Conservation (phyloP, 1,139 yeast species). For the Yamadazyma diddensiae region DNA sequence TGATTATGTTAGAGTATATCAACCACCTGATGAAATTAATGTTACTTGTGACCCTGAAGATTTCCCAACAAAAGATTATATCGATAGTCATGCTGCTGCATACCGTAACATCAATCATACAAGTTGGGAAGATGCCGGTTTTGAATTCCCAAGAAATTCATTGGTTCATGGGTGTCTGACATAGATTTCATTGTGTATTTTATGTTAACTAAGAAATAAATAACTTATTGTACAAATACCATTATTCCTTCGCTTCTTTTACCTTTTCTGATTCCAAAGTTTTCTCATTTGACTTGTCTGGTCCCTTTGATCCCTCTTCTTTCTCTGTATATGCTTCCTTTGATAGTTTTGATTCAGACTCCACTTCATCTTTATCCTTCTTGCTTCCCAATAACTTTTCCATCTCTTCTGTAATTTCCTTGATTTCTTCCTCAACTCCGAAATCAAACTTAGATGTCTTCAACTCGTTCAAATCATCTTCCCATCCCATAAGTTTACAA, state of each 20-base stretch:
- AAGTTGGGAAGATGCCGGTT: slow-evolving; percentile 66
- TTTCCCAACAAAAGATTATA: slow-evolving; percentile 74
- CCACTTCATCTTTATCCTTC: slow-evolving; percentile 3
- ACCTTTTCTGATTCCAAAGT: background rate
- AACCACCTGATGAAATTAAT: slow-evolving; percentile 51
- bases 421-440: slow-evolving; percentile 13
- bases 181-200: slow-evolving; percentile 5
- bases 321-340: too few species aligned
- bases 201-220: slow-evolving; percentile 2
- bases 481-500: slow-evolving; percentile 64
- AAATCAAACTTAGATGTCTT: slow-evolving; percentile 17
- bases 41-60: slow-evolving; percentile 75
- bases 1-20: slow-evolving; percentile 79
- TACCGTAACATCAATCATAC: slow-evolving; percentile 65
- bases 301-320: background rate
- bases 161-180: slow-evolving; percentile 19
- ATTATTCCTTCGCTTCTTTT: background rate
- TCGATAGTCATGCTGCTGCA: slow-evolving; percentile 58
- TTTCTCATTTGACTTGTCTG: too few species aligned
- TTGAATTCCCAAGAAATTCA: slow-evolving; percentile 51
- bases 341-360: too few species aligned
- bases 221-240: background rate
- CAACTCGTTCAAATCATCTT: slow-evolving; percentile 41
- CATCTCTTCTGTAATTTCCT: slow-evolving; percentile 5
- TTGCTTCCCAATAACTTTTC: slow-evolving; percentile 5